phyloP scores from a whole-genome alignment of 1,284 basidiomycete species.

The Anthracocystis setariae region DNA sequence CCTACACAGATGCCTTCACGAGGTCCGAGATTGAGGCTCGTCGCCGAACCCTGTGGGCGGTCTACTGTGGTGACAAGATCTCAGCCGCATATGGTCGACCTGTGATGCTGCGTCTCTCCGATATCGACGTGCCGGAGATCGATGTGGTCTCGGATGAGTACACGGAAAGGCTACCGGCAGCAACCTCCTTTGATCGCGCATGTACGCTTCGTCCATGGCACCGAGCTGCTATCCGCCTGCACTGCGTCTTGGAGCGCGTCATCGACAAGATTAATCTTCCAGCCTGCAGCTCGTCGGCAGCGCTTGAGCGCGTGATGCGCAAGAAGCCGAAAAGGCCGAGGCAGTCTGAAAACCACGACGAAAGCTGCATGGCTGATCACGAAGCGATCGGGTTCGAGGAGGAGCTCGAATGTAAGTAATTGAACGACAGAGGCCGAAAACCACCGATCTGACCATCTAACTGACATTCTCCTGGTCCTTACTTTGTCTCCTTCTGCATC shows the following conservation, averaged over 20 bases:
- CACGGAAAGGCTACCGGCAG: conserved; percentile 42
- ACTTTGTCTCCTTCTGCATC: not conserved
- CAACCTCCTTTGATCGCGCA: conserved; percentile 41
- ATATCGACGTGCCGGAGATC: conserved; percentile 48
- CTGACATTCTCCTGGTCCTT: no score
- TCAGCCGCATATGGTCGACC: conserved; percentile 49
- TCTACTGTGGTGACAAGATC: conserved; percentile 52
- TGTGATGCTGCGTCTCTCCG: conserved; percentile 45
- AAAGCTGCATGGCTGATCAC: conserved; percentile 51
- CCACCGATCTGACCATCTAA: no score
- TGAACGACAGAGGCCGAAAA: conserved; percentile 1
- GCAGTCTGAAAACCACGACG: conserved; percentile 43
- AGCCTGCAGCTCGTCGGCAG: conserved; percentile 41
- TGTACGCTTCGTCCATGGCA: conserved; percentile 44
- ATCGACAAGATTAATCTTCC: conserved; percentile 54
- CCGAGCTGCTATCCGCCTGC: conserved; percentile 43
- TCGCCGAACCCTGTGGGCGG: conserved; percentile 45
- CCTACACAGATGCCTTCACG: conserved; percentile 49
- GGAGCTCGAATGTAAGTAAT: conserved; percentile 33
- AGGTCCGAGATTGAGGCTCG: conserved; percentile 47
- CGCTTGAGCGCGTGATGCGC: conserved; percentile 45
- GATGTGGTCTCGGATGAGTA: conserved; percentile 47
- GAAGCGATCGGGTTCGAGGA: conserved; percentile 44
- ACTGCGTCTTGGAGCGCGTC: conserved; percentile 48
- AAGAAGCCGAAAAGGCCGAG: conserved; percentile 48